Evolutionary conservation across 352 stramenopile genomes (phyloP), one percentile per base, ranked within the genome.

Genomic region (Pythium sp.): DNA sequence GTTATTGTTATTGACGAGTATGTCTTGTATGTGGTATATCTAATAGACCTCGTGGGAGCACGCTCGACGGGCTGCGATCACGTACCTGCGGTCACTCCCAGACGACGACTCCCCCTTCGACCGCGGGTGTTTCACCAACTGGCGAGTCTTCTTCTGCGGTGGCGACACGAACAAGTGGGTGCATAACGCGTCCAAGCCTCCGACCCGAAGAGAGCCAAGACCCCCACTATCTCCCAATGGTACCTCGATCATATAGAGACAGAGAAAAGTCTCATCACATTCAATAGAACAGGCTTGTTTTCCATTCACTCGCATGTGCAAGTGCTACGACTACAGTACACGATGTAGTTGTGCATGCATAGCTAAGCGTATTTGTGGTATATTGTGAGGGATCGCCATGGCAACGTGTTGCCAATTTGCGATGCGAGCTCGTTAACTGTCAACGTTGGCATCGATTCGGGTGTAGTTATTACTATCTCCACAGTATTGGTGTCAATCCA

Each of bases 41-140:
- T 5, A 7, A 5, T 58, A 69, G 82, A 92, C 86, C 5, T 92
- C 86, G 1, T 94, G 86, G 86, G 86, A 94, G 54, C 81, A 92
- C 60, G 80, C 78, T 32, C 85, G 84, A 9, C 78, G 80, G n/a
- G 71, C 65, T 5, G 76, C 78, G 30, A 94, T 94, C 78, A 92
- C 86, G 41, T 94, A 94, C 60, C 71, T 94, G 20, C 76, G 84
- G 20, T 72, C 83, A 30, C 68, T 92, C 2, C 82, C 78, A 8
- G 75, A 81, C 54, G 85, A 80, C 47, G 82, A 84, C 1, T 92
- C 83, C 15, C 86, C 86, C 20, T 94, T 94, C 61, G 75, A 89
- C 64, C 79, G 74, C 18, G 86, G 86, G 2, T 62, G 76, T 1
- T 22, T 90, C 5, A 69, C 59, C n/a, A 94, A 94, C 62, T 92